phyloP scores from a whole-genome alignment of 805 yeast genomes.

The Helenozyma baotianmanensis region DNA sequence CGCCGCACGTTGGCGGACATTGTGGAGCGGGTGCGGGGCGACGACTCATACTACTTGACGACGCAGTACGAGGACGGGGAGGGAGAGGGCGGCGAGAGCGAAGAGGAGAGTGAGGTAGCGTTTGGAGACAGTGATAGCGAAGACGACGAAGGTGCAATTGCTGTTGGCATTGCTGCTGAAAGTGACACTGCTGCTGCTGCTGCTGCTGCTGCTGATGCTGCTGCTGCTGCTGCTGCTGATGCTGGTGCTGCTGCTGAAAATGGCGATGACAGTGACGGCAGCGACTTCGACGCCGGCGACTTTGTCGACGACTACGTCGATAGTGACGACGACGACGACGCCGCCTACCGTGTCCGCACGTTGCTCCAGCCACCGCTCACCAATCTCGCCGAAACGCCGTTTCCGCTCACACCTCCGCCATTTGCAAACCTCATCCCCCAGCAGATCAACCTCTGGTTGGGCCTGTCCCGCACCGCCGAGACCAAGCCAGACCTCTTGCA shows the following conservation, averaged over 20 bases:
- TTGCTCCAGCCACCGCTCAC: slow-evolving; percentile 62
- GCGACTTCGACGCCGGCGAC: slow-evolving; percentile 29
- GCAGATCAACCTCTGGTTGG: slow-evolving; percentile 75
- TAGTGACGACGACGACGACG: slow-evolving; percentile 35
- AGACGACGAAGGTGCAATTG: background rate
- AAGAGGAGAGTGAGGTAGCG: slow-evolving; percentile 8
- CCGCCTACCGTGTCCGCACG: slow-evolving; percentile 39
- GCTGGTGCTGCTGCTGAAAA: too few species aligned
- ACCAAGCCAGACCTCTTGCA: slow-evolving; percentile 9
- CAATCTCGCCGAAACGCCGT: slow-evolving; percentile 21
- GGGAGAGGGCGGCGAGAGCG: slow-evolving; percentile 13
- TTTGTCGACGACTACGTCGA: slow-evolving; percentile 35
- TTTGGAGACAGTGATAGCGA: slow-evolving; percentile 9
- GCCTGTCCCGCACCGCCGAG: slow-evolving; percentile 27
- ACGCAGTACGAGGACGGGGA: slow-evolving; percentile 59
- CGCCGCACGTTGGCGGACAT: slow-evolving; percentile 49
- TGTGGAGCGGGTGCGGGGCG: slow-evolving; percentile 40
- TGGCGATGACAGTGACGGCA: background rate
- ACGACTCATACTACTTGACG: slow-evolving; percentile 53
- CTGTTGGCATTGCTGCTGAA: background rate
- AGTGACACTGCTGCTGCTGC: background rate
- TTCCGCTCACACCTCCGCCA: slow-evolving; percentile 42
- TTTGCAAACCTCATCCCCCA: slow-evolving; percentile 50
- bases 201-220: background rate
- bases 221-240: too few species aligned